These are phyloP conservation scores for Coniochaeta sp. DNA, from an alignment of 2,329 filamentous ascomycete species.

Conservation along the genomic window DNA sequence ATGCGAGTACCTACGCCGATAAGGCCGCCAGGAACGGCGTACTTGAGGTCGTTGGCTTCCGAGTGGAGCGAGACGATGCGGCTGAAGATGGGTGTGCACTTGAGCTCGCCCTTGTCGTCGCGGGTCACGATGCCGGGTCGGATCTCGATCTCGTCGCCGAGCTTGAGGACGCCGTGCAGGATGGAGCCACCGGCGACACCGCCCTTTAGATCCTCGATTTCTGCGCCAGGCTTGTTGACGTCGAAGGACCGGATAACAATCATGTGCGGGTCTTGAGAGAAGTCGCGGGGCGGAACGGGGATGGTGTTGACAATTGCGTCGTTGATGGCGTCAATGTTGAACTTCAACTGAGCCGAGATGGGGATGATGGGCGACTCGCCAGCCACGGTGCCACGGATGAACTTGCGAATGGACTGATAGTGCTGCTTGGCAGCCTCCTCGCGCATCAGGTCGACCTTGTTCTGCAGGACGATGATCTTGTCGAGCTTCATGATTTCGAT, in stretches of 20 bases:
- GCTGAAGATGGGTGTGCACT: constrained; percentile 96
- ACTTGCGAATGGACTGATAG: constrained; percentile 96
- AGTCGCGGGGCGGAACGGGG: constrained; percentile 84
- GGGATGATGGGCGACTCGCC: constrained; percentile 93
- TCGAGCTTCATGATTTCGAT: constrained; percentile 99
- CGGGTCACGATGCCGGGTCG: constrained; percentile 96
- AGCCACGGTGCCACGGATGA: constrained; percentile 94
- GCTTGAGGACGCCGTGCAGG: constrained; percentile 90
- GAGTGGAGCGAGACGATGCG: constrained; percentile 92
- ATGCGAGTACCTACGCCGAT: constrained; percentile 98
- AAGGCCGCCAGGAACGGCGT: constrained; percentile 92
- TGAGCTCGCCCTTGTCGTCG: constrained; percentile 86
- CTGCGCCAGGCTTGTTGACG: constrained; percentile 98
- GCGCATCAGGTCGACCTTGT: constrained; percentile 98
- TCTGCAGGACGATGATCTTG: constrained; percentile 99
- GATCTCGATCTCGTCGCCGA: constrained; percentile 97
- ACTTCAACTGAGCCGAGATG: constrained; percentile 95
- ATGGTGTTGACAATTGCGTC: constrained; percentile 94
- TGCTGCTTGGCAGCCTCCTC: constrained; percentile 91
- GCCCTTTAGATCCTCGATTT: constrained; percentile 97
- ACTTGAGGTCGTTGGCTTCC: constrained; percentile 97
- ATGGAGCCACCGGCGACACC: constrained; percentile 98
- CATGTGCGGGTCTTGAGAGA: constrained; percentile 90
- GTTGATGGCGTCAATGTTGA: constrained; percentile 98
- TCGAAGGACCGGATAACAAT: constrained; percentile 99